Evolutionary conservation across 1,284 basidiomycete species (phyloP), one percentile per base, ranked within the genome.

Genomic region (Baeospora myosura): DNA sequence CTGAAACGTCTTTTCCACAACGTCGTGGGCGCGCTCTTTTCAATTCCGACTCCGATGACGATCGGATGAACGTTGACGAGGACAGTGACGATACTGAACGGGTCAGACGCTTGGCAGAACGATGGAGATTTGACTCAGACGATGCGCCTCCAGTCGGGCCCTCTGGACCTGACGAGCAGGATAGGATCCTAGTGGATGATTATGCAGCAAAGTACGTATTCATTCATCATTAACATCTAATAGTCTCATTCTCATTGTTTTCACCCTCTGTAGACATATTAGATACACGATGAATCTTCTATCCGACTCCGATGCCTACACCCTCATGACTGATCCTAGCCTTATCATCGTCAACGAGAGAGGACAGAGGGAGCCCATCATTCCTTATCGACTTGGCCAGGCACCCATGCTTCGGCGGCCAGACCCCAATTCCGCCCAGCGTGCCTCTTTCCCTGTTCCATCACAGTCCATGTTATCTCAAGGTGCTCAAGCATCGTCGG

Each of bases 111-210:
- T 47, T 84, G 8, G 62, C 65, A 25, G 82, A 85, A 44, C 71
- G 76, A 42, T 85, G 85, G 84, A 66, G 70, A 49, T 88, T 77
- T 53, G 84, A 90, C 49, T 55, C 61, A 11, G 83, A 85, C 44
- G 81, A 86, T 46, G 60, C 53, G 26, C 76, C 78, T 2, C 60
- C 72, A 0, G 60, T 71, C 47, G 78, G 73, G 14, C 71, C 75
- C 2, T 73, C 72, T 34, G 81, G 81, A n/a, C 50, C 67, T 18
- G 84, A 81, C 38, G 87, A 79, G 54, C 79, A 78, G 52, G 79
- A 81, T 54, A 68, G 85, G 10, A 56, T 74, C 0, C 60, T 89
- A 16, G 58, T 87, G 10, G 83, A 89, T 51, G 86, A 89, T 49
- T 85, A 72, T 48, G 71, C 77, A 46, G 56, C 74, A 3, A 72